These are phyloP conservation scores for Populus tomentosa DNA, from an alignment of 441 rosid species.

Conservation along the genomic window DNA sequence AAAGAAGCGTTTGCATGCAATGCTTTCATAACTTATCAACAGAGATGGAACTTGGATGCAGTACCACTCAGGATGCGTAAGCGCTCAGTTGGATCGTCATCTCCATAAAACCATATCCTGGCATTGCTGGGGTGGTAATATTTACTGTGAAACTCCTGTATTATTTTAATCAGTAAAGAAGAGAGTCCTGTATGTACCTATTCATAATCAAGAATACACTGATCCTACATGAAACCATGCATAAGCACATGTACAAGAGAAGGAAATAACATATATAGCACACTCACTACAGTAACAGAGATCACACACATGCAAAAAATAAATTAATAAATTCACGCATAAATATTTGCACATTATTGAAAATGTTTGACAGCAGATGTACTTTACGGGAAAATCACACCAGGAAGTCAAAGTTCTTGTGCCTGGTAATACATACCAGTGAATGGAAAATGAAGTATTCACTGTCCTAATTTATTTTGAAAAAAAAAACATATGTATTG, in stretches of 20 bases:
- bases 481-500: not conserved
- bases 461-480: not conserved
- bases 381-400: not conserved
- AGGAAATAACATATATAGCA: not conserved
- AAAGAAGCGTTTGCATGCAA: not conserved
- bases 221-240: not conserved
- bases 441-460: not conserved
- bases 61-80: conserved; percentile 78
- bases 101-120: conserved; percentile 96
- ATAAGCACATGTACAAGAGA: not conserved
- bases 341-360: not conserved
- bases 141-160: conserved; percentile 82
- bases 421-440: not conserved
- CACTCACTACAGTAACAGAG: not conserved
- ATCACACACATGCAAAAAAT: not conserved
- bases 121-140: conserved; percentile 95
- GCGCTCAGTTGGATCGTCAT: conserved; percentile 81
- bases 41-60: not conserved
- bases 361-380: not conserved
- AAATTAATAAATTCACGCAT: not conserved
- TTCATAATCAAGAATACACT: not conserved
- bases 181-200: not conserved
- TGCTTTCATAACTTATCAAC: conserved; percentile 2
- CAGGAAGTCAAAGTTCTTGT: not conserved
- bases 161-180: conserved; percentile 11